phyloP scores from a whole-genome alignment of 257 asterid species.

The Jasminum sambac region DNA sequence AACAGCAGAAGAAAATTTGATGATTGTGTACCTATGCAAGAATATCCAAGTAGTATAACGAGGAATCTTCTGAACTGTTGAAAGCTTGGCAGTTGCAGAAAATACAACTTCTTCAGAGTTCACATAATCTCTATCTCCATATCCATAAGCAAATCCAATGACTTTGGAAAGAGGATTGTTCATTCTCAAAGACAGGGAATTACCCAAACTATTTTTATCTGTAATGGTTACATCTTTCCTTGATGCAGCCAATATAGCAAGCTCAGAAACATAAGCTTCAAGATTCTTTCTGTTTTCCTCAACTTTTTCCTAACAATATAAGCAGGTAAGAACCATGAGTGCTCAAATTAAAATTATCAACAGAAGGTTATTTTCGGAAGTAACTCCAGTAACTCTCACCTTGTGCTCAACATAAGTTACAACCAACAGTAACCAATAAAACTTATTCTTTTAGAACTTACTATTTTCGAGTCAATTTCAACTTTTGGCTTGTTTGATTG shows the following conservation, averaged over 20 bases:
- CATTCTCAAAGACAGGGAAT: conserved; percentile 63
- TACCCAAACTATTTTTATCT: conserved; percentile 39
- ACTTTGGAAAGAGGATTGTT: conserved; percentile 60
- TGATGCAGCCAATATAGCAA: conserved; percentile 50
- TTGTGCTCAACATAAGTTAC: background rate
- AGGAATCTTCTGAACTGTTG: conserved; percentile 64
- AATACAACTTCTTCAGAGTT: conserved; percentile 59
- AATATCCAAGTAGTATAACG: conserved; percentile 94
- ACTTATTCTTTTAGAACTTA: background rate
- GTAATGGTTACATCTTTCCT: conserved; percentile 41
- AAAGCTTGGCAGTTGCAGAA: conserved; percentile 64
- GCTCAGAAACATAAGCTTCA: conserved; percentile 47
- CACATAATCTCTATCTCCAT: conserved; percentile 56
- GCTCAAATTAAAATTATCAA: conserved; percentile 19
- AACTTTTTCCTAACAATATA: conserved; percentile 52
- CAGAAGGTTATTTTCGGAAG: no score
- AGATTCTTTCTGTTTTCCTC: conserved; percentile 53
- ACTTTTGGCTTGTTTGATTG: no score
- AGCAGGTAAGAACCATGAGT: conserved; percentile 20
- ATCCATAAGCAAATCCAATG: conserved; percentile 48
- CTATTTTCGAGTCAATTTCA: no score
- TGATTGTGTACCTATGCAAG: conserved; percentile 59
- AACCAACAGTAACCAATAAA: background rate
- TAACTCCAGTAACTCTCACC: background rate
- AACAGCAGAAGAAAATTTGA: conserved; percentile 8